These are phyloP conservation scores for Tarenaya hassleriana DNA, from an alignment of 345 rosid species.

Conservation along the genomic window DNA sequence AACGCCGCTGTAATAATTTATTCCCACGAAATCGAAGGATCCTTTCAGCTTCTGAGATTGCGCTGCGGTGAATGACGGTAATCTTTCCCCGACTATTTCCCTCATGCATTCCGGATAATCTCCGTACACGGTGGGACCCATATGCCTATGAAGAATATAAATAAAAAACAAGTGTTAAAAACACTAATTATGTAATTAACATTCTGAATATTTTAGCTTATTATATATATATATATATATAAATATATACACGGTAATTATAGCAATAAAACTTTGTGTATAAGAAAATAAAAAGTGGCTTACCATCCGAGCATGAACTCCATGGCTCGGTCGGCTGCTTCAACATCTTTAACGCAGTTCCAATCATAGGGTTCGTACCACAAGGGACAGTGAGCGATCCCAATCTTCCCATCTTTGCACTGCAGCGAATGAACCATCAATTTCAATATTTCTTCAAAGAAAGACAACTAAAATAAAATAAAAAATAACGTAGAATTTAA, in stretches of 20 bases:
- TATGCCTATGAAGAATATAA: conserved; percentile 19
- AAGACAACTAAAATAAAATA: background rate
- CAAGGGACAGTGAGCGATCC: conserved; percentile 29
- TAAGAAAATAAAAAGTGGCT: conserved; percentile 4
- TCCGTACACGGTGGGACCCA: conserved; percentile 32
- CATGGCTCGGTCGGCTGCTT: conserved; percentile 30
- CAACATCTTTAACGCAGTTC: conserved; percentile 20
- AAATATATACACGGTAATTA: no score
- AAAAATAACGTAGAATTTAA: background rate
- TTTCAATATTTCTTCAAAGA: background rate
- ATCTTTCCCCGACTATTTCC: conserved; percentile 24
- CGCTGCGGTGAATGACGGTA: conserved; percentile 22
- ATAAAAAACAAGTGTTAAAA: no score
- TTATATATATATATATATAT: background rate
- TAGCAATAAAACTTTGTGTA: no score
- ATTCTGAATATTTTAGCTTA: no score
- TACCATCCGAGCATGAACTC: conserved; percentile 35
- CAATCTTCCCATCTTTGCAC: conserved; percentile 34
- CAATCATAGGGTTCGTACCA: conserved; percentile 34
- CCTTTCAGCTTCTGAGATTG: conserved; percentile 25
- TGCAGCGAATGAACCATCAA: conserved; percentile 18
- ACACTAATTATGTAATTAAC: background rate
- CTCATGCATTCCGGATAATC: conserved; percentile 33
- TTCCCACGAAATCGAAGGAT: conserved; percentile 32
- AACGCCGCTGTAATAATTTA: conserved; percentile 30